Conservation (phyloP, 768 basidiomycete genomes). For the Thelephora aurantiotincta region DNA sequence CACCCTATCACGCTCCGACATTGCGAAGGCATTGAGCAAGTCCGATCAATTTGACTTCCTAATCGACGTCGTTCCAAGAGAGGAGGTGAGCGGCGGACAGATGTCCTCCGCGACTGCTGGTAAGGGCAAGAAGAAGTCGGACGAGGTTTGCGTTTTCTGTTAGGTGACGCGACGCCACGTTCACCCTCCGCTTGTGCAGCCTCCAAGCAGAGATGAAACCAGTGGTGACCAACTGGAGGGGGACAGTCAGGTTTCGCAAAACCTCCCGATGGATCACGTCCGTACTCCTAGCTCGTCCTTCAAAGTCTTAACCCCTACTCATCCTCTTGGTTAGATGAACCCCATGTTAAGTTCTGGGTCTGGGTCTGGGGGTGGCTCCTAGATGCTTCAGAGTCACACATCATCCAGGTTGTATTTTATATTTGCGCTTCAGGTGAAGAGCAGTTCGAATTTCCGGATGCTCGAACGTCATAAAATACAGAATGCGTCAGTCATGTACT, state of each 20-base stretch:
- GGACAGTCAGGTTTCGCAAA: background rate
- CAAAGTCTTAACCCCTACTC: background rate
- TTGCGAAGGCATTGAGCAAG: slow-evolving; percentile 83
- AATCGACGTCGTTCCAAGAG: slow-evolving; percentile 89
- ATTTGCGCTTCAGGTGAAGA: background rate
- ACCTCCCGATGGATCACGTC: background rate
- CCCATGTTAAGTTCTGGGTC: background rate
- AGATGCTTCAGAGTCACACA: background rate
- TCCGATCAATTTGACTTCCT: slow-evolving; percentile 97
- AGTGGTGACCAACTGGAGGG: background rate
- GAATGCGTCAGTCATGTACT: background rate
- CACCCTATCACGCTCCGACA: slow-evolving; percentile 88
- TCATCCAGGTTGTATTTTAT: background rate
- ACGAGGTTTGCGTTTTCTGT: background rate
- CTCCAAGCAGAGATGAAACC: background rate
- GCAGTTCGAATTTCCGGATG: background rate
- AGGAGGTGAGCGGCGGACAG: slow-evolving; percentile 31
- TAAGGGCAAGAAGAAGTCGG: slow-evolving; percentile 12
- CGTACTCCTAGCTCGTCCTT: background rate
- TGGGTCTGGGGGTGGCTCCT: background rate
- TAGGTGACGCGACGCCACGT: background rate
- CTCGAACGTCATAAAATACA: background rate
- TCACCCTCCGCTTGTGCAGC: background rate
- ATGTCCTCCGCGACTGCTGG: slow-evolving; percentile 2
- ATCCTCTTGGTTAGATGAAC: background rate